Base-by-base conservation (phyloP, 768 basidiomycete genomes). In the Lentinus brumalis region DNA sequence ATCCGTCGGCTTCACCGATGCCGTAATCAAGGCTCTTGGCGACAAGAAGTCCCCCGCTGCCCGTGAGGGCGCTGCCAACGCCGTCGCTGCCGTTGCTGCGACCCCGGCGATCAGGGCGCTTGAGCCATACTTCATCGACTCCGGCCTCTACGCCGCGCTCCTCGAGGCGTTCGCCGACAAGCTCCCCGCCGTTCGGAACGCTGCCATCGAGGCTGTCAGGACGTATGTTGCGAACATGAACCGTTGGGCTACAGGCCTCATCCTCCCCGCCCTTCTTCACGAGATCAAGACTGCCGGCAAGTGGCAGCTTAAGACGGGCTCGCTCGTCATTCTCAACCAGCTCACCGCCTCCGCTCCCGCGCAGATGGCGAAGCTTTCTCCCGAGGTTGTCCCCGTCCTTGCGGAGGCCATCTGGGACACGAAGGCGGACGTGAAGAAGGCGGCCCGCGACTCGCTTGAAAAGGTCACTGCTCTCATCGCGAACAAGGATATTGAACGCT, bases 381-480 rank as follows among this genome's bases (percentile, higher is more conserved):
- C 93, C 61, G 94, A 96, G 50, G 92, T 98, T 64, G 89, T 98
- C 65, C 95, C 96, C 62, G 82, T 98, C 70, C 92, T 98, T 70
- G 77, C 96, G 39, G 96, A 94, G 72, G 94, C 91, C 60, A 96
- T 98, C 70, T 98, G 96, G 96, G 96, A 97, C 77, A 96, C 94
- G 77, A 98, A 98, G 81, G 87, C 94, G 50, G 94, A 97, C 66
- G 96, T 98, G 76, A 98, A 98, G 89, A 97, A 98, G 83, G 92
- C 93, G 41, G 95, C 96, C 62, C 93, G 94, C 73, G 89, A 92
- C 75, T 89, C 95, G 64, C 87, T 98, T 72, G 92, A 92, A 69
- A 96, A 95, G 83, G 89, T 94, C 66, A 94, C 92, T 70, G 93
- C 93, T 70, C 81, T 98, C 67, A 86, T 97, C 67, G 94, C 94